Conservation (phyloP, 345 rosid species). For the Dovyalis caffra region DNA sequence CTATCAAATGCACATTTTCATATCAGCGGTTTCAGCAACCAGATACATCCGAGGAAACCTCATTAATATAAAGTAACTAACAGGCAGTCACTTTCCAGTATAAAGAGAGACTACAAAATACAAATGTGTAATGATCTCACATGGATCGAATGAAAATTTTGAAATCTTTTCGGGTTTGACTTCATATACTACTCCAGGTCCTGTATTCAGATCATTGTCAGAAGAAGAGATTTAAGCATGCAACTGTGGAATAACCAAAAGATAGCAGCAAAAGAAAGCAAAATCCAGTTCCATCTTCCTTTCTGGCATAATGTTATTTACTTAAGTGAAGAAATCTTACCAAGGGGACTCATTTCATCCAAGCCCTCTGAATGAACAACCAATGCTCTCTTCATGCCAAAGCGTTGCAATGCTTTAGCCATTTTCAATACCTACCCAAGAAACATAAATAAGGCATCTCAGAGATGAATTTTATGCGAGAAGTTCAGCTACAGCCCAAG, state of each 20-base stretch:
- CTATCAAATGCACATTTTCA: constrained; percentile 34
- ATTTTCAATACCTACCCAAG: constrained; percentile 71
- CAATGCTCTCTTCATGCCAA: constrained; percentile 91
- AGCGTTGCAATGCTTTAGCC: constrained; percentile 83
- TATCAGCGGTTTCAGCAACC: constrained; percentile 1
- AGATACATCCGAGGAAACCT: background rate
- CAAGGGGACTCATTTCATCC: constrained; percentile 96
- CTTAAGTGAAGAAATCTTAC: constrained; percentile 37
- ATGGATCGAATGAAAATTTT: constrained; percentile 80
- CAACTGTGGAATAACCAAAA: background rate
- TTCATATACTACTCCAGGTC: constrained; percentile 71
- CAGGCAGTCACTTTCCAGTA: background rate
- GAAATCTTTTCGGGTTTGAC: constrained; percentile 65
- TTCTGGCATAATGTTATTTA: background rate
- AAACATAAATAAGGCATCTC: constrained; percentile 4
- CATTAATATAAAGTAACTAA: background rate
- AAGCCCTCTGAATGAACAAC: constrained; percentile 95
- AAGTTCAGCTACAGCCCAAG: background rate
- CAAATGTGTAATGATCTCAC: constrained; percentile 37
- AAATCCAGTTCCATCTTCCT: background rate
- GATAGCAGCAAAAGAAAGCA: background rate
- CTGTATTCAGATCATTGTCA: constrained; percentile 33
- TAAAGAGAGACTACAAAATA: background rate
- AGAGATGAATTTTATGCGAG: background rate
- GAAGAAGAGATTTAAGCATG: constrained; percentile 1